phyloP scores from a whole-genome alignment of 306 rosid species.

The Carpinus viminea region DNA sequence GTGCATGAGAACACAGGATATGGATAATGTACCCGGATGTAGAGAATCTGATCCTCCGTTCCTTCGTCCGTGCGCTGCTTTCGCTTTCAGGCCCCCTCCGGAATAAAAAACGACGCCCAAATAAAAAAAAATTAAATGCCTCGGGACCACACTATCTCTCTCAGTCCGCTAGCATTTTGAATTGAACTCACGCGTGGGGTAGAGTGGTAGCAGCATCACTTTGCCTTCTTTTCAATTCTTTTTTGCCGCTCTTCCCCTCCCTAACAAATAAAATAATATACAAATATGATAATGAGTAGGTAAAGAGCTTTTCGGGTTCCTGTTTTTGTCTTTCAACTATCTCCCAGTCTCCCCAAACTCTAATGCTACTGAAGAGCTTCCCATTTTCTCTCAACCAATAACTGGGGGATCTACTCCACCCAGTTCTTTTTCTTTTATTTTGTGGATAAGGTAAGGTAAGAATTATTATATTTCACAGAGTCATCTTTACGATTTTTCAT shows the following conservation, averaged over 20 bases:
- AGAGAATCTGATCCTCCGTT: not conserved
- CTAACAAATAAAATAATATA: not conserved
- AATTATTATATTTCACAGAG: too few relatives aligned
- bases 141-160: not conserved
- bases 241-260: conserved; percentile 30
- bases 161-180: conserved; percentile 31
- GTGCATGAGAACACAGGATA: not conserved
- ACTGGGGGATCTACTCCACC: not conserved
- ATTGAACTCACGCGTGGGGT: conserved; percentile 25
- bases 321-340: not conserved
- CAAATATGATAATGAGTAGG: conserved; percentile 4
- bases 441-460: too few relatives aligned
- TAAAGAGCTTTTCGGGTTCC: conserved; percentile 7
- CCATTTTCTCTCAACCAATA: not conserved
- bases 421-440: not conserved
- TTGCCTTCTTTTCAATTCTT: conserved; percentile 37
- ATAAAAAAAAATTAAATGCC: not conserved
- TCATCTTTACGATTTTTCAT: not conserved
- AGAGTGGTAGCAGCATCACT: not conserved
- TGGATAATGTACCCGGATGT: not conserved
- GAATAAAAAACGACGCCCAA: conserved; percentile 27
- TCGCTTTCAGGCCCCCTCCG: conserved; percentile 23
- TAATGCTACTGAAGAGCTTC: not conserved
- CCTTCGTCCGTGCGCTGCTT: conserved; percentile 34
- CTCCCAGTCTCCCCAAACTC: not conserved